Conservation (phyloP, 257 asterid genomes). For the Capsicum chinense region DNA sequence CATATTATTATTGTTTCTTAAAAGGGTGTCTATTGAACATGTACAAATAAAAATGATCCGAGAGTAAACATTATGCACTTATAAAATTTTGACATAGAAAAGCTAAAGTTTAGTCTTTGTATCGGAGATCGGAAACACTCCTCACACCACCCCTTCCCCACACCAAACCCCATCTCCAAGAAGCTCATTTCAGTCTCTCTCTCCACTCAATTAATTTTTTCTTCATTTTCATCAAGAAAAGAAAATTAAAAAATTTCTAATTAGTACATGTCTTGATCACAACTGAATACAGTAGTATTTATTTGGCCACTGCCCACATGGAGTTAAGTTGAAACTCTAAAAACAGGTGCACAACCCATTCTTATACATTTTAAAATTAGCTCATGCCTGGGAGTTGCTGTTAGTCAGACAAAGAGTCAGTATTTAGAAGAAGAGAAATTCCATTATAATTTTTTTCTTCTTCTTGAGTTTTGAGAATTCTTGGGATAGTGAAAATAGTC, state of each 20-base stretch:
- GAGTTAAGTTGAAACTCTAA: conserved; percentile 44
- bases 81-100: conserved; percentile 46
- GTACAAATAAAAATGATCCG: too few relatives aligned
- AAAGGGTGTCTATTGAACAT: too few relatives aligned
- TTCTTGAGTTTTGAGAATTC: conserved; percentile 28
- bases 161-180: conserved; percentile 19
- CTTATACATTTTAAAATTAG: conserved; percentile 38
- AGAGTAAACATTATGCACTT: neutral
- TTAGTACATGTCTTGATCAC: conserved; percentile 59
- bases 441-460: neutral
- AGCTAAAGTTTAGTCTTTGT: conserved; percentile 73
- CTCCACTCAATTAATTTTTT: conserved; percentile 41
- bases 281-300: conserved; percentile 50
- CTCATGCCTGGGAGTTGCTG: conserved; percentile 58
- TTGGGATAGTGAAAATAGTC: conserved; percentile 29
- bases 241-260: neutral
- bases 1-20: too few relatives aligned
- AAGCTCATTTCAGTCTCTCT: conserved; percentile 24
- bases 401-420: conserved; percentile 53
- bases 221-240: neutral
- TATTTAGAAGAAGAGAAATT: conserved; percentile 40
- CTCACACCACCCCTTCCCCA: conserved; percentile 4
- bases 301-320: conserved; percentile 75
- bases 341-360: conserved; percentile 26
- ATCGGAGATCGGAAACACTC: conserved; percentile 79